Base-by-base conservation (phyloP, 495 filamentous ascomycete genomes). In the Penicillium pulvis region DNA sequence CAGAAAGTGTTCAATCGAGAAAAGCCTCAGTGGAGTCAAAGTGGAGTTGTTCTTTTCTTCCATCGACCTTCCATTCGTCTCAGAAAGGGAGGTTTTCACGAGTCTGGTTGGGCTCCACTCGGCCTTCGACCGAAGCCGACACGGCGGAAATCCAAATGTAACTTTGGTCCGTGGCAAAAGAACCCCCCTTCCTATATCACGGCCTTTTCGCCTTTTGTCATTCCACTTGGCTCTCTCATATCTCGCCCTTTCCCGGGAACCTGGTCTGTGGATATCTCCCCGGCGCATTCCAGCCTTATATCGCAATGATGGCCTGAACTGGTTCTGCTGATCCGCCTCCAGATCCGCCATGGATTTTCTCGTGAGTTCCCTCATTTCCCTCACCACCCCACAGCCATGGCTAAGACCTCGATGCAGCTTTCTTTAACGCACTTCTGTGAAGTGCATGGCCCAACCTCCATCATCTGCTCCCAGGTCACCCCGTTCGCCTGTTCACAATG, bases 341-440 rank as follows among this genome's bases (percentile, higher is more conserved):
- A 36, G 44, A 33, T 51, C 58, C 59, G 56, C 66, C 58, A 80
- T 80, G 77, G 77, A 80, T 77, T 79, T 80, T 58, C 78, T 80
- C 69, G 77, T 80, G 56, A 68, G 76, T 73, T 49, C 23, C 42
- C 43, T 58, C 24, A 23, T 23, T 23, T 23, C 51, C 44, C 47
- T 28, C 24, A 35, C 16, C 16, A 17, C n/a, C 5, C 28, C 24
- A 3, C 3, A 14, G 14, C 19, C 31, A 20, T 35, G 17, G 23
- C 47, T 35, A 41, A 36, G 28, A 42, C 36, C 62, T 42, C 12
- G 17, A 8, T 51, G 9, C 52, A 97, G 93, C 84, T 97, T 68
- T 95, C 91, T 71, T 85, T 97, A 64, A 93, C 93, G 68, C 93
- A 97, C 78, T 97, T 96, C 74, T 97, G 93, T 81, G 93, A 97